phyloP scores from a whole-genome alignment of 2,329 filamentous ascomycete genomes.

The Botrytis hyacinthi region DNA sequence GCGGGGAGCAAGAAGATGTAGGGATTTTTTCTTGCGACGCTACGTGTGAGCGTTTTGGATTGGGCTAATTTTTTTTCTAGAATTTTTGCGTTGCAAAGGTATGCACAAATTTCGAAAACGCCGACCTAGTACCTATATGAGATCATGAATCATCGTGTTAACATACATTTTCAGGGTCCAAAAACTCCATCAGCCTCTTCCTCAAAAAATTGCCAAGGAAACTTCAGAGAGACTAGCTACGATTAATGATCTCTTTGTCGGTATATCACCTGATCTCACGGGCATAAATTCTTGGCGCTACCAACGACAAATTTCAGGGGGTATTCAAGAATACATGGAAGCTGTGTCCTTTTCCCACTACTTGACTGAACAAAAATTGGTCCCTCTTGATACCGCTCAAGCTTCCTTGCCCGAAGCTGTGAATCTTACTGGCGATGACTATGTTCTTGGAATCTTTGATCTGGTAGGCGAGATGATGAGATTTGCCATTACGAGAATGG shows the following conservation, averaged over 20 bases:
- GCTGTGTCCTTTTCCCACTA: slow-evolving; percentile 88
- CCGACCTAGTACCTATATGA: background rate
- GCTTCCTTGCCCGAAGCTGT: slow-evolving; percentile 52
- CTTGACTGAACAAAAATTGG: slow-evolving; percentile 71
- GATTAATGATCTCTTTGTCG: slow-evolving; percentile 66
- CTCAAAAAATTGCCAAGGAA: slow-evolving; percentile 66
- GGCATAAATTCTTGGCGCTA: slow-evolving; percentile 83
- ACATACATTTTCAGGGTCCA: slow-evolving; percentile 54
- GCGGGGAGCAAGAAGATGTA: slow-evolving; percentile 97
- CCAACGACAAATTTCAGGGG: slow-evolving; percentile 68
- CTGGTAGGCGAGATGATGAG: slow-evolving; percentile 96
- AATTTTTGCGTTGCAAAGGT: slow-evolving; percentile 84
- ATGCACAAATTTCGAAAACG: slow-evolving; percentile 32
- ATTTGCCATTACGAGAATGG: slow-evolving; percentile 86
- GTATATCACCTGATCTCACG: slow-evolving; percentile 70
- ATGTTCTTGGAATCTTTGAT: slow-evolving; percentile 87
- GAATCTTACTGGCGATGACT: slow-evolving; percentile 74
- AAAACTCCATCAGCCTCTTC: slow-evolving; percentile 59
- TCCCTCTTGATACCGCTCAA: slow-evolving; percentile 63
- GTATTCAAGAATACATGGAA: slow-evolving; percentile 93
- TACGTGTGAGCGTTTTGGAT: background rate
- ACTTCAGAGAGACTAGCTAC: slow-evolving; percentile 66
- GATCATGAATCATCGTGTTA: background rate
- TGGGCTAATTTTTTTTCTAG: slow-evolving; percentile 45
- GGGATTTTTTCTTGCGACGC: slow-evolving; percentile 32